Conservation (phyloP, 805 yeast genomes). For the Kluyveromyces nonfermentans region DNA sequence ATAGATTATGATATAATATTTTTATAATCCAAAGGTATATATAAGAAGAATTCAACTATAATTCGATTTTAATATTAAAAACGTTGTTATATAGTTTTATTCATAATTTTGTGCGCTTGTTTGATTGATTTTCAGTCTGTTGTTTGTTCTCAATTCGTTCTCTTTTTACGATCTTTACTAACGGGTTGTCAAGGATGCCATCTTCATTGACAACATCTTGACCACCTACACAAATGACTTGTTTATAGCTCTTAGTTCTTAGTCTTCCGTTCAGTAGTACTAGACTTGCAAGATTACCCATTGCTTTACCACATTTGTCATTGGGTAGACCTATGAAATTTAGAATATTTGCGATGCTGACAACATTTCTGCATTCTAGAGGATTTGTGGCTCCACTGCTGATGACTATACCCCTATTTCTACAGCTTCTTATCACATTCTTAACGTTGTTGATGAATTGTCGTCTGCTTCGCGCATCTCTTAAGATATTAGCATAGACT, state of each 20-base stretch:
- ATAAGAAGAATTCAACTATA: background rate
- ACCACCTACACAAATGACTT: conserved; percentile 49
- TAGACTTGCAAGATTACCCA: conserved; percentile 50
- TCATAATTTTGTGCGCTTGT: background rate
- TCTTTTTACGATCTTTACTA: conserved; percentile 20
- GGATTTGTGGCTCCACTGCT: conserved; percentile 63
- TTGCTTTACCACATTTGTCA: conserved; percentile 48
- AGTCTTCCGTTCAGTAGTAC: conserved; percentile 68
- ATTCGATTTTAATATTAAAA: too few relatives aligned
- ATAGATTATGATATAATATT: too few relatives aligned
- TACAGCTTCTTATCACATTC: conserved; percentile 68
- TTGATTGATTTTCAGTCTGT: background rate
- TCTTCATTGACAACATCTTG: conserved; percentile 24
- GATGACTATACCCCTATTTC: conserved; percentile 70
- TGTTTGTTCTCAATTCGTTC: background rate
- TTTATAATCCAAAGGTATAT: too few relatives aligned
- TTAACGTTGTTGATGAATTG: conserved; percentile 63
- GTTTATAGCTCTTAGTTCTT: conserved; percentile 68
- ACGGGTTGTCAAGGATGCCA: conserved; percentile 8
- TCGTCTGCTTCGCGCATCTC: conserved; percentile 38
- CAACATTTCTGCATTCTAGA: conserved; percentile 51
- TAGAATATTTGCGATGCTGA: conserved; percentile 60
- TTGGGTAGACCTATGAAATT: conserved; percentile 62
- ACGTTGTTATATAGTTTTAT: too few relatives aligned
- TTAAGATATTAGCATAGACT: conserved; percentile 48